Evolutionary conservation across 768 basidiomycete genomes (phyloP).

Genomic region (Mycena leptocephala): DNA sequence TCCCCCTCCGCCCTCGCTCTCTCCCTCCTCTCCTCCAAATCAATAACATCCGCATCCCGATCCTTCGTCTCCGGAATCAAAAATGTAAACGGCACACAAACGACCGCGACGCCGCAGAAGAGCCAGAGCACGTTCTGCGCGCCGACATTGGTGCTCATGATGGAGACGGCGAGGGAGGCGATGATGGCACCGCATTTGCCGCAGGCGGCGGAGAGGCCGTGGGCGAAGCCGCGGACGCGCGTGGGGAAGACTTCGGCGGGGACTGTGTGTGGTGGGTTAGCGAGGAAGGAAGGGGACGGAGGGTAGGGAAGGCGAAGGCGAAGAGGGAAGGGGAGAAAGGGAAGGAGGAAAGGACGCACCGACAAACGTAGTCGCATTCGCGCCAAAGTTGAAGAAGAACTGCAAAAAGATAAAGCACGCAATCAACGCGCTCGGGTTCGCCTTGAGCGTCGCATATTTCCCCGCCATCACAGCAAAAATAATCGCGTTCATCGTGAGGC

Average conservation of each 20-base stretch:
- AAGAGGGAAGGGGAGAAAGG: not conserved
- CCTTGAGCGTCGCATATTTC: slow-evolving; percentile 22
- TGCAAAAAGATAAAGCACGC: slow-evolving; percentile 43
- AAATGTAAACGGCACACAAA: too few relatives aligned
- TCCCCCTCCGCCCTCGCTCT: not conserved
- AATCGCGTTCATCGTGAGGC: slow-evolving; percentile 22
- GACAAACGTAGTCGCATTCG: slow-evolving; percentile 75
- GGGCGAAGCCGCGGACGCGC: slow-evolving; percentile 76
- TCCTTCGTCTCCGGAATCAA: too few relatives aligned
- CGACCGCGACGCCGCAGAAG: slow-evolving; percentile 24
- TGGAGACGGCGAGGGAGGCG: slow-evolving; percentile 45
- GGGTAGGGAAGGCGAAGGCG: too few relatives aligned
- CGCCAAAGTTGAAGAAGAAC: slow-evolving; percentile 82
- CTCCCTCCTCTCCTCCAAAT: slow-evolving; percentile 22
- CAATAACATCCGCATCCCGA: slow-evolving; percentile 27
- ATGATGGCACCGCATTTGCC: slow-evolving; percentile 80
- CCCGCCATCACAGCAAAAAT: slow-evolving; percentile 30
- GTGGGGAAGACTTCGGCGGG: slow-evolving; percentile 80
- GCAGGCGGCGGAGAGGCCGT: slow-evolving; percentile 75
- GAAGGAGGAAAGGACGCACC: slow-evolving; percentile 13
- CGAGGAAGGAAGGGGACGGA: too few relatives aligned
- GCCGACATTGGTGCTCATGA: slow-evolving; percentile 37
- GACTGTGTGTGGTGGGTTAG: slow-evolving; percentile 37
- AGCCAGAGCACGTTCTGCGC: slow-evolving; percentile 26
- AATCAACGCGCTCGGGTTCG: slow-evolving; percentile 19